Conservation (phyloP, 2,329 filamentous ascomycete genomes). For the Plenodomus biglobosus region DNA sequence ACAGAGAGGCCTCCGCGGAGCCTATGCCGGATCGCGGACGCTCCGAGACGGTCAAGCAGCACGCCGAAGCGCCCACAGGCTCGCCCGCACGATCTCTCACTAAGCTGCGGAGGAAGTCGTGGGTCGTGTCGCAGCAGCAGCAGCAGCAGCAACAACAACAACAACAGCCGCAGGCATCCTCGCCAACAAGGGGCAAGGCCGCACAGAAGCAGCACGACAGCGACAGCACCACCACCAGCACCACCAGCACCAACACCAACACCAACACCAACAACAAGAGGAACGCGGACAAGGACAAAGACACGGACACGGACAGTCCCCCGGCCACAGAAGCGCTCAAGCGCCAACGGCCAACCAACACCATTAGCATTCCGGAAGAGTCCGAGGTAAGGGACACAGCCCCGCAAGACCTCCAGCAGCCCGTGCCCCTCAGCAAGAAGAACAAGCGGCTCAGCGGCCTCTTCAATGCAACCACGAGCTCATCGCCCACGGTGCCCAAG, state of each 20-base stretch:
- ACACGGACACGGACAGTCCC: slow-evolving; percentile 12
- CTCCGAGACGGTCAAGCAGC: slow-evolving; percentile 27
- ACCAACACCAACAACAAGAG: slow-evolving; percentile 27
- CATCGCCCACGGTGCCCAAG: slow-evolving; percentile 48
- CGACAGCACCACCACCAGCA: slow-evolving; percentile 3
- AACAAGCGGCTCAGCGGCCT: slow-evolving; percentile 40
- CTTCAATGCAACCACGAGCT: slow-evolving; percentile 29
- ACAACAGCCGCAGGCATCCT: slow-evolving; percentile 14
- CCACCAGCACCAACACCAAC: slow-evolving; percentile 18
- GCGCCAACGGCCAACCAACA: slow-evolving; percentile 25
- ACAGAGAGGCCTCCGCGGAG: slow-evolving; percentile 36
- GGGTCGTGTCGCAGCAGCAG: slow-evolving; percentile 28
- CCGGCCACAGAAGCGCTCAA: slow-evolving; percentile 22
- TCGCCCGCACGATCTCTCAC: slow-evolving; percentile 39
- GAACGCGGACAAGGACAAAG: slow-evolving; percentile 21
- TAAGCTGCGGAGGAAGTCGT: slow-evolving; percentile 42
- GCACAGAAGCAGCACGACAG: slow-evolving; percentile 18
- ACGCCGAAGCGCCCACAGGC: slow-evolving; percentile 20
- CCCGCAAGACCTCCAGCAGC: slow-evolving; percentile 25
- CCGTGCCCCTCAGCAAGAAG: slow-evolving; percentile 37
- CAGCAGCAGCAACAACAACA: no score
- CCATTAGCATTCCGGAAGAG: slow-evolving; percentile 37
- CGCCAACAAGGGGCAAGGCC: slow-evolving; percentile 20
- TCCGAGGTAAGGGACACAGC: slow-evolving; percentile 22
- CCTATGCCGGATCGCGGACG: slow-evolving; percentile 33